Evolutionary conservation across 2,329 filamentous ascomycete species (phyloP).

Genomic region (Trichoderma gracile): DNA sequence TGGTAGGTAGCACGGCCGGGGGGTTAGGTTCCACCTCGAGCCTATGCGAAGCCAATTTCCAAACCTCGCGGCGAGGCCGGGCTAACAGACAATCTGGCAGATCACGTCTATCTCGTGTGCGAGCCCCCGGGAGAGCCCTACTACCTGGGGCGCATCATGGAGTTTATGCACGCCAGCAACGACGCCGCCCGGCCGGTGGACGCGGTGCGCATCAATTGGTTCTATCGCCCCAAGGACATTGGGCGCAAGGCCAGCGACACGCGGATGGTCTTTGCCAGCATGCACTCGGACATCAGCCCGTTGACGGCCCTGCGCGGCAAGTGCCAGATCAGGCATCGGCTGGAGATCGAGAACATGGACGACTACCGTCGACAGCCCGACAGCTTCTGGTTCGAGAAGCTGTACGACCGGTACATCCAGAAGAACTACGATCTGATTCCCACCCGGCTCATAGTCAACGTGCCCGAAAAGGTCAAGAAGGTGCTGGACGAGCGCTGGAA

Average conservation of each 20-base stretch:
- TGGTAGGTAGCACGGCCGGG: constrained; percentile 70
- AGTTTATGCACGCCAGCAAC: constrained; percentile 84
- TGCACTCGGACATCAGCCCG: constrained; percentile 97
- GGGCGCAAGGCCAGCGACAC: constrained; percentile 89
- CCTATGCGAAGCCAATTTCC: constrained; percentile 26
- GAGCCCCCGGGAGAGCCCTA: constrained; percentile 98
- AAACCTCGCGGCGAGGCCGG: constrained; percentile 22
- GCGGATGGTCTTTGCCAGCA: constrained; percentile 88
- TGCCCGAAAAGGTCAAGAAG: constrained; percentile 91
- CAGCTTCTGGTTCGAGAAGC: constrained; percentile 94
- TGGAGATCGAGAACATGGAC: constrained; percentile 80
- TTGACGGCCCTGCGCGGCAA: constrained; percentile 90
- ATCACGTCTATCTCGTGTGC: constrained; percentile 92
- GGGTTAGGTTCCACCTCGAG: constrained; percentile 24
- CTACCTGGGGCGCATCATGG: constrained; percentile 97
- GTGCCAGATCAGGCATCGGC: constrained; percentile 85
- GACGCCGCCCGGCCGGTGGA: constrained; percentile 74
- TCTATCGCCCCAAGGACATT: constrained; percentile 94
- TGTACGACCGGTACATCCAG: constrained; percentile 97
- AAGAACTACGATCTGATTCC: constrained; percentile 97
- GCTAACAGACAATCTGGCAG: constrained; percentile 45
- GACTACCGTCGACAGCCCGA: constrained; percentile 82
- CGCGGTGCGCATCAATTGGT: constrained; percentile 93
- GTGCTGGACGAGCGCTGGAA: constrained; percentile 96
- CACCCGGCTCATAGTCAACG: constrained; percentile 89